Evolutionary conservation across 441 rosid species (phyloP), one percentile per base, ranked within the genome.

Genomic region (Oxalis stricta): DNA sequence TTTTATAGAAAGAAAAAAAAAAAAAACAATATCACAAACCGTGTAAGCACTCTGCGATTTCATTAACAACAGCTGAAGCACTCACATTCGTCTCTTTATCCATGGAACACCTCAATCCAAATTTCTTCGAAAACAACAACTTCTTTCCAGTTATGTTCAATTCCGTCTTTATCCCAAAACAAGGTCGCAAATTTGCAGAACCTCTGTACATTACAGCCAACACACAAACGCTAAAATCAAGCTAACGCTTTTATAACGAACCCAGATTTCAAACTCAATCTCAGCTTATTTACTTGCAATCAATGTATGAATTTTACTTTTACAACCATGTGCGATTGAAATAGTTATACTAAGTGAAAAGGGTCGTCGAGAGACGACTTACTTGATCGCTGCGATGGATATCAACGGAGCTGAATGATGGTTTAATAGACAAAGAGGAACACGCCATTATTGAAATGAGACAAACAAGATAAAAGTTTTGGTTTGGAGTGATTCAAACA

Each of bases 1-100:
- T 18, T 14, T 8, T 9, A 14, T 6, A 26, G 7, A 23, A 23
- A 8, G 46, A 11, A 5, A 20, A 6, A 8, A 28, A 14, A 33
- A 4, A 7, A 18, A 55, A n/a, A 33, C n/a, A 50, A 15, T 22
- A 35, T 24, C 30, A 61, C 62, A 34, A 52, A 79, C 96, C 84
- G 20, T 48, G 46, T 11, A 58, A 53, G 54, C 63, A 38, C 17
- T 66, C 65, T 0, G 41, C 53, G 15, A 51, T 40, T 39, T 44
- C 55, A 49, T 66, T 76, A 19, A 46, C 72, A 37, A 59, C 19
- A 62, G 72, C 61, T 5, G 73, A 64, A 63, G 65, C 29, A 22
- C 46, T 48, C 20, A 41, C 70, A 58, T 74, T 82, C 70, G 65
- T 53, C 12, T 48, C 68, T 38, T 38, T 48, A 47, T 75, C 75